phyloP scores from a whole-genome alignment of 768 basidiomycete species.

The Kwoniella bestiolae region DNA sequence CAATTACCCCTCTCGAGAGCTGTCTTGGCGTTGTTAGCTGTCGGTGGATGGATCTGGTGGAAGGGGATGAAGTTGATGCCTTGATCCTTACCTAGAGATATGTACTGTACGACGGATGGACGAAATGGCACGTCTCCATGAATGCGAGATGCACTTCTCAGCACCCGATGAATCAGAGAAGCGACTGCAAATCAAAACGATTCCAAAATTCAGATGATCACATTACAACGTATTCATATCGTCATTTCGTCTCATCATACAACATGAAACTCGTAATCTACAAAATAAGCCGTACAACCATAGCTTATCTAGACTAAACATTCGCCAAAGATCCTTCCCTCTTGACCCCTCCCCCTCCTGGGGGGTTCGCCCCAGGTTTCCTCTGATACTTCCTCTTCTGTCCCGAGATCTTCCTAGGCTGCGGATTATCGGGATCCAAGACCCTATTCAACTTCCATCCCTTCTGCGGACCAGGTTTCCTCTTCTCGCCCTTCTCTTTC shows the following conservation, averaged over 20 bases:
- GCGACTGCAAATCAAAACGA: too few relatives aligned
- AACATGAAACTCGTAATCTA: not conserved
- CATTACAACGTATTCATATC: conserved; percentile 4
- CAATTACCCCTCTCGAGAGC: conserved; percentile 51
- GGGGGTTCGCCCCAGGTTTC: not conserved
- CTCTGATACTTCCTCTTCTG: conserved; percentile 26
- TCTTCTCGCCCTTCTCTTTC: conserved; percentile 24
- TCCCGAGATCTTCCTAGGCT: not conserved
- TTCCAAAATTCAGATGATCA: too few relatives aligned
- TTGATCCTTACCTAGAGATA: conserved; percentile 19
- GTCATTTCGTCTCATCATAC: not conserved
- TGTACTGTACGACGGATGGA: too few relatives aligned
- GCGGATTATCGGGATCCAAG: conserved; percentile 8
- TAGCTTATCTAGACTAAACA: too few relatives aligned
- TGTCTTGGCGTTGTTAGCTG: conserved; percentile 34
- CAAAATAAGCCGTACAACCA: too few relatives aligned
- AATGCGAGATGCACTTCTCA: too few relatives aligned
- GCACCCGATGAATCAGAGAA: too few relatives aligned
- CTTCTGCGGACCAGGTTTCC: conserved; percentile 43
- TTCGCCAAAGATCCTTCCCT: conserved; percentile 13
- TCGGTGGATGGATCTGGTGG: conserved; percentile 47
- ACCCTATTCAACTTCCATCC: conserved; percentile 42
- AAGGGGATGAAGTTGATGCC: conserved; percentile 46
- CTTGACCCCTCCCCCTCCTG: conserved; percentile 10
- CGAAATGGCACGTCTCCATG: too few relatives aligned